Base-by-base conservation (phyloP, 108 stramenopile genomes). In the Conticribra weissflogii region DNA sequence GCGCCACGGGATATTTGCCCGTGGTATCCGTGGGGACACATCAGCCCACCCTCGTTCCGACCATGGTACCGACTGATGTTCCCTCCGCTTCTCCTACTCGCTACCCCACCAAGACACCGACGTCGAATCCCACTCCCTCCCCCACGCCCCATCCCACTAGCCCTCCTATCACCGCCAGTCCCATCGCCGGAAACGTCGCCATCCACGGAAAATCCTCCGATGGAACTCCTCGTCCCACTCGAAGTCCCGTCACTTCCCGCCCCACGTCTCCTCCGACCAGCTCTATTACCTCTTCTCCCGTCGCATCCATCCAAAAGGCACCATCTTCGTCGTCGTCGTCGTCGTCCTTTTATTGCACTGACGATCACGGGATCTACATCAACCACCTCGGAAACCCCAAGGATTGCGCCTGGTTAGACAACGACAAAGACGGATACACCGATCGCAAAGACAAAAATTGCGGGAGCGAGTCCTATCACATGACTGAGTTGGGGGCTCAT, bases 401-500 rank as follows among this genome's bases (percentile, higher is more conserved):
- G 55, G 63, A 64, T 32, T 73, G 72, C 51, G 31, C 16, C 5
- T 73, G 72, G 72, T 54, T 73, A 8, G 47, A 34, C 56, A 73
- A 73, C 36, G 63, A 65, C 16, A 73, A 65, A 24, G 48, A 49
- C 1, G 72, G 72, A 3, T 56, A 51, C 5, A 64, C 63, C 0
- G 72, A 73, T 24, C 55, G 72, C 1, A 73, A 73, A 57, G 63
- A 73, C 51, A 64, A 64, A 34, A 73, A 73, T 52, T 73, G 72
- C 24, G 72, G 72, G 14, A 49, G 45, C 21, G 1, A 60, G 0
- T 9, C 41, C 1, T 55, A 56, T 44, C 28, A 21, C 27, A 46
- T 19, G 52, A 72, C 71, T 16, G 72, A 64, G 24, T 41, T 73
- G 63, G 72, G 72, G n/a, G 17, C 47, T 19, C 61, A 61, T 0